phyloP scores from a whole-genome alignment of 139 green algal species.

The Chloropicon primus region DNA sequence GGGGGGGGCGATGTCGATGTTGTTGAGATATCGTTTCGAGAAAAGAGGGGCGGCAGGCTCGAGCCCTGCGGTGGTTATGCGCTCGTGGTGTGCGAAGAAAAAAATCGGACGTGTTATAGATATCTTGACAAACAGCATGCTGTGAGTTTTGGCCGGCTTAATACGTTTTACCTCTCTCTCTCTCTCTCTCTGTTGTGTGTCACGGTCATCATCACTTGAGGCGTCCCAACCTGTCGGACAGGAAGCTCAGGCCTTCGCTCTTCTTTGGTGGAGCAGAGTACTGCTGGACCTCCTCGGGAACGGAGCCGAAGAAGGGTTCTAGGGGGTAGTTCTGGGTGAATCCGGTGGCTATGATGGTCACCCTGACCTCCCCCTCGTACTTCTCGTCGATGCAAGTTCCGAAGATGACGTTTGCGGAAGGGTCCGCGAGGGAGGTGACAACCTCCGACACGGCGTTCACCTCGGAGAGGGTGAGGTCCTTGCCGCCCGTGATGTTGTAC shows the following conservation, averaged over 20 bases:
- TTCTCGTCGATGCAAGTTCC: constrained; percentile 76
- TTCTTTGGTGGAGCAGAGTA: neutral
- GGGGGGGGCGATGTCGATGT: too few species aligned
- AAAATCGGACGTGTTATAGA: too few species aligned
- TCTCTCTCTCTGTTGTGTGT: too few species aligned
- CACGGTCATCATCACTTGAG: too few species aligned
- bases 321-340: constrained; percentile 48
- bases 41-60: too few species aligned
- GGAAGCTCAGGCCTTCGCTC: neutral
- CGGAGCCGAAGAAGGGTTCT: neutral
- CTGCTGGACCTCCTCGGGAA: neutral
- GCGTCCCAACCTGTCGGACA: neutral
- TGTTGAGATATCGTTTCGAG: too few species aligned
- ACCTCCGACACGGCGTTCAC: constrained; percentile 88
- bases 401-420: constrained; percentile 93
- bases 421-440: constrained; percentile 78
- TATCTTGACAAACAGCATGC: too few species aligned
- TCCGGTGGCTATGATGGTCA: constrained; percentile 90
- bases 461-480: constrained; percentile 69
- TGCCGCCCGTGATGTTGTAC: constrained; percentile 91
- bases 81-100: too few species aligned
- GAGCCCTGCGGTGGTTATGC: too few species aligned
- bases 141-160: too few species aligned
- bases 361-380: constrained; percentile 22
- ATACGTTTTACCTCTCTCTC: too few species aligned